These are phyloP conservation scores for Amanita jacksonii DNA, from an alignment of 768 basidiomycete species.

Conservation along the genomic window DNA sequence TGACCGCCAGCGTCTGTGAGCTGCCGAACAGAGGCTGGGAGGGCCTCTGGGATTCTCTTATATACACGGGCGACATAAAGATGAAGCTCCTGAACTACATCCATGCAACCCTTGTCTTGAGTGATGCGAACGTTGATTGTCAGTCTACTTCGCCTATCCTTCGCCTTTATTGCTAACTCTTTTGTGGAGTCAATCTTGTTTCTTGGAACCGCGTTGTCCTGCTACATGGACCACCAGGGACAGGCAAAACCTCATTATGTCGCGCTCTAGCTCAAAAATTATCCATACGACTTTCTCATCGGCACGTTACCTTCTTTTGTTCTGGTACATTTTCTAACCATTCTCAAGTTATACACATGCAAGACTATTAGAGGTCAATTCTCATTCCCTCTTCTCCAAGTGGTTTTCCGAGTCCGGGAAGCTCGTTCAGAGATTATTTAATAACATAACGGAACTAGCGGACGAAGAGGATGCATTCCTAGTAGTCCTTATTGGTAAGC, in stretches of 20 bases:
- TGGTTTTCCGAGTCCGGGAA: slow-evolving; percentile 99
- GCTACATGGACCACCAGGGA: slow-evolving; percentile 94
- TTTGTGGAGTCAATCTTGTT: slow-evolving; percentile 68
- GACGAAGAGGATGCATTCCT: slow-evolving; percentile 91
- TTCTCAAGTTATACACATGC: slow-evolving; percentile 67
- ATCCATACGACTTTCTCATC: slow-evolving; percentile 78
- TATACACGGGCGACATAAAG: slow-evolving; percentile 82
- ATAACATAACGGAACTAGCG: slow-evolving; percentile 79
- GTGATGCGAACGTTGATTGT: slow-evolving; percentile 84
- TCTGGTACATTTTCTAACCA: neutral
- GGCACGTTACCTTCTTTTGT: slow-evolving; percentile 33
- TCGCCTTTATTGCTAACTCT: slow-evolving; percentile 6
- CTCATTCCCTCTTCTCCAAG: slow-evolving; percentile 94
- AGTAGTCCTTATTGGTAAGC: slow-evolving; percentile 81
- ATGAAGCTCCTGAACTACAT: slow-evolving; percentile 87
- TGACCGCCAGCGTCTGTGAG: slow-evolving; percentile 85
- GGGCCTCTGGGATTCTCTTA: slow-evolving; percentile 87
- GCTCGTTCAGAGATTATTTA: slow-evolving; percentile 89
- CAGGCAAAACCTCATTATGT: slow-evolving; percentile 94
- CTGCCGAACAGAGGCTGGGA: slow-evolving; percentile 80
- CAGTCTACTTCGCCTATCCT: slow-evolving; percentile 19
- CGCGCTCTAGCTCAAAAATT: slow-evolving; percentile 93
- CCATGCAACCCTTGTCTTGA: slow-evolving; percentile 87
- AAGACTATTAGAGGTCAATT: slow-evolving; percentile 93
- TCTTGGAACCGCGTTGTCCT: slow-evolving; percentile 95